Evolutionary conservation across 1,139 yeast genomes (phyloP).

Genomic region (Saccharomyces hybrid): DNA sequence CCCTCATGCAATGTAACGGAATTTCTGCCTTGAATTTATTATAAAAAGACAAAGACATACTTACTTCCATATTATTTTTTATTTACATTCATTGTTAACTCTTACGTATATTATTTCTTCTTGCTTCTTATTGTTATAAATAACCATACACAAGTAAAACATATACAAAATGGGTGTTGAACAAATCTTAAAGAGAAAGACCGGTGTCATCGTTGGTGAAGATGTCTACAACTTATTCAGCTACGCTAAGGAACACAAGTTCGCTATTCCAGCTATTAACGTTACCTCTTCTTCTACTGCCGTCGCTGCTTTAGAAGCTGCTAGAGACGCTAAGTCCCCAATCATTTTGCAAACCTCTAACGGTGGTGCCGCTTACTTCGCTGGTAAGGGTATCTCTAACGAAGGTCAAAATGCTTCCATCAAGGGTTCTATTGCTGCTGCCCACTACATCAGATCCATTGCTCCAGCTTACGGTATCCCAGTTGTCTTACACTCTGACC

Average conservation of each 20-base stretch:
- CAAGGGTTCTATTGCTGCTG: slow-evolving; percentile 95
- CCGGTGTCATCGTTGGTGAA: slow-evolving; percentile 99
- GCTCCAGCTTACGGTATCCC: slow-evolving; percentile 97
- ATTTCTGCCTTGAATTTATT: background rate
- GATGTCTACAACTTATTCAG: slow-evolving; percentile 89
- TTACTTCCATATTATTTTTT: background rate
- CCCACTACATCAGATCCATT: slow-evolving; percentile 91
- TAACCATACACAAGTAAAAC: background rate
- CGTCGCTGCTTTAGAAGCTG: slow-evolving; percentile 96
- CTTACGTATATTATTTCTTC: background rate
- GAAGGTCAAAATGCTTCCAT: slow-evolving; percentile 89
- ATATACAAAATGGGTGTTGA: slow-evolving; percentile 37
- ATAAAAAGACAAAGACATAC: background rate
- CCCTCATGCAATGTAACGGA: background rate
- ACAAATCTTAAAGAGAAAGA: slow-evolving; percentile 76
- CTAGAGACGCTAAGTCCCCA: slow-evolving; percentile 93
- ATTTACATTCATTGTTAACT: background rate
- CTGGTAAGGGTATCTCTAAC: slow-evolving; percentile 98
- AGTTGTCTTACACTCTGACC: slow-evolving; percentile 95
- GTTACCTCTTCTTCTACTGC: slow-evolving; percentile 97
- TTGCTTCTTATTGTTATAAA: background rate
- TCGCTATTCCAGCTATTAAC: slow-evolving; percentile 97
- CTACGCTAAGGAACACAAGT: slow-evolving; percentile 87
- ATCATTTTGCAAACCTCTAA: slow-evolving; percentile 94
- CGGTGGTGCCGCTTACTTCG: slow-evolving; percentile 99